Conservation (phyloP, 306 rosid genomes). For the Styphnolobium japonicum region DNA sequence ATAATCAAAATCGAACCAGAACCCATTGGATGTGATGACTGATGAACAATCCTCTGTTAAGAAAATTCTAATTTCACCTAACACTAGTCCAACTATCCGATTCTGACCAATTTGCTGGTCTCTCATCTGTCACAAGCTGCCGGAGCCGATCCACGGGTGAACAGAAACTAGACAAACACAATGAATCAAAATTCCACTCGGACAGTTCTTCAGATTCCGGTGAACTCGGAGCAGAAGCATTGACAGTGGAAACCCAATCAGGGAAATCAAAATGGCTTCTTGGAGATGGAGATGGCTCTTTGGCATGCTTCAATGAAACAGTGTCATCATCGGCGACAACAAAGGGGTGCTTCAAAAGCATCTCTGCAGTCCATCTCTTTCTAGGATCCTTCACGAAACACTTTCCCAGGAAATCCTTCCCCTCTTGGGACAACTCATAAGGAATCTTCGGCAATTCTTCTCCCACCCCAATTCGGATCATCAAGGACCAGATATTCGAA, state of each 20-base stretch:
- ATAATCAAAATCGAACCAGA: constrained; percentile 23
- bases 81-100: constrained; percentile 60
- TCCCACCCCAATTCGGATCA: constrained; percentile 66
- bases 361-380: constrained; percentile 89
- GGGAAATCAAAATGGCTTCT: constrained; percentile 74
- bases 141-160: constrained; percentile 42
- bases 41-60: neutral
- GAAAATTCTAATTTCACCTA: constrained; percentile 31
- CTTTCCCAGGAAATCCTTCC: constrained; percentile 62
- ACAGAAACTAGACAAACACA: neutral
- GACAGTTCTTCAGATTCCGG: constrained; percentile 24
- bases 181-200: constrained; percentile 15
- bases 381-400: constrained; percentile 72
- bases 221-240: constrained; percentile 11
- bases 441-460: constrained; percentile 75
- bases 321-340: constrained; percentile 6
- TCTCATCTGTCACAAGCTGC: constrained; percentile 28
- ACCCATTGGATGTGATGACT: constrained; percentile 7
- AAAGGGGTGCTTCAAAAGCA: constrained; percentile 75
- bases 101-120: constrained; percentile 45
- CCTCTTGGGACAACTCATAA: constrained; percentile 51
- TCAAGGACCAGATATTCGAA: constrained; percentile 39
- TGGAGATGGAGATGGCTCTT: constrained; percentile 56
- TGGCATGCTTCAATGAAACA: constrained; percentile 28
- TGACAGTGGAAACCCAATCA: constrained; percentile 58